Conservation (phyloP, 2,329 filamentous ascomycete species). For the Calonectria fujianensis region DNA sequence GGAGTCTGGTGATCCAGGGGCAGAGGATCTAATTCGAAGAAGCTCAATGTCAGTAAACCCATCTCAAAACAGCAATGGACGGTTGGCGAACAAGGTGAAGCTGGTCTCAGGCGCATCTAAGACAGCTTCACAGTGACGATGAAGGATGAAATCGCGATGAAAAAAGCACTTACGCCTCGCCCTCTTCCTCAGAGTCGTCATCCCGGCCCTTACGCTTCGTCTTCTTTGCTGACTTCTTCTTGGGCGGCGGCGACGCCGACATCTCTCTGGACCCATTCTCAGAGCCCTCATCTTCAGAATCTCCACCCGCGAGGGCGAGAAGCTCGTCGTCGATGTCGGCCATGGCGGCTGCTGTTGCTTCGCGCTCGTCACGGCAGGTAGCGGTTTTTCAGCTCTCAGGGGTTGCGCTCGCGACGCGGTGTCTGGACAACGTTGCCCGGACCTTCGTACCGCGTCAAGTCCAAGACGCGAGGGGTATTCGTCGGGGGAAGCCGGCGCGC, state of each 20-base stretch:
- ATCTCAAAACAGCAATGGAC: neutral
- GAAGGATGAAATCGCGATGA: neutral
- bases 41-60: constrained; percentile 41
- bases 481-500: neutral
- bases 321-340: constrained; percentile 95
- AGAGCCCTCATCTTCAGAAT: constrained; percentile 76
- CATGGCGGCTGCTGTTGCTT: constrained; percentile 71
- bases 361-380: constrained; percentile 33
- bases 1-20: constrained; percentile 82
- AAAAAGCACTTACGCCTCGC: constrained; percentile 63
- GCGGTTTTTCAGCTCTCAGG: constrained; percentile 45
- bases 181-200: constrained; percentile 77
- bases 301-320: constrained; percentile 91
- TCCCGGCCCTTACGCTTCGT: constrained; percentile 66
- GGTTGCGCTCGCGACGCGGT: constrained; percentile 42
- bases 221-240: constrained; percentile 66
- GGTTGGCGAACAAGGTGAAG: neutral
- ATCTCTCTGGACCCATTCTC: constrained; percentile 73
- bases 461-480: constrained; percentile 13
- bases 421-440: neutral
- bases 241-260: constrained; percentile 71
- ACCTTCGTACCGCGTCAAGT: constrained; percentile 29
- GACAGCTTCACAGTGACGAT: neutral
- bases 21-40: constrained; percentile 76
- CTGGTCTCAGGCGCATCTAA: neutral